Conservation (phyloP, 305 asterid species). For the Fraxinus greggii region DNA sequence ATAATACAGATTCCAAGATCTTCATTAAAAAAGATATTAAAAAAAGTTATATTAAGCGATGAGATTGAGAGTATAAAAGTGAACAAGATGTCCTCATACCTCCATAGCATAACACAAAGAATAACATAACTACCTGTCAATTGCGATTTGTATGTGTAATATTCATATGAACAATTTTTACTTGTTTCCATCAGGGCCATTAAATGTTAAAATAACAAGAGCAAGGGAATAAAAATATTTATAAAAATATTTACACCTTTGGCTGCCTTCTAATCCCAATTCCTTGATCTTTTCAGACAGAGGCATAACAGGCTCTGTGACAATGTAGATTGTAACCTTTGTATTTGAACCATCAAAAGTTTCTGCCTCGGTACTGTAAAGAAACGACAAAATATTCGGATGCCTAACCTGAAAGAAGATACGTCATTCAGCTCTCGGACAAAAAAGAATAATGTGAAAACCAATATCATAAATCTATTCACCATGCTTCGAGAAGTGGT, state of each 20-base stretch:
- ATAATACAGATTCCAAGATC: conserved; percentile 2
- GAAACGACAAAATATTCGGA: conserved; percentile 94
- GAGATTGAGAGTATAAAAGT: not conserved
- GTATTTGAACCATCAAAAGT: conserved; percentile 68
- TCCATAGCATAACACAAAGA: not conserved
- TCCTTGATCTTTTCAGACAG: conserved; percentile 93
- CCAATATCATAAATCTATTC: conserved; percentile 14
- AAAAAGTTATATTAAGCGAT: not conserved
- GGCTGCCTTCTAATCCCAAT: conserved; percentile 81
- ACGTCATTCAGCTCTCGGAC: conserved; percentile 26
- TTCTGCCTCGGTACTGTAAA: conserved; percentile 95
- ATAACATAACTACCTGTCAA: not conserved
- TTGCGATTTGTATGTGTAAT: not conserved
- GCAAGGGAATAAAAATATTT: conserved; percentile 18
- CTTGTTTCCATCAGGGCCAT: not conserved
- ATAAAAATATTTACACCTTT: conserved; percentile 53
- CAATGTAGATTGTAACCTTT: conserved; percentile 83
- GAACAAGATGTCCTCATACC: not conserved
- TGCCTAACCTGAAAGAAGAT: conserved; percentile 83
- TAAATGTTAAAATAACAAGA: conserved; percentile 20
- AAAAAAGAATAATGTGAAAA: conserved; percentile 16
- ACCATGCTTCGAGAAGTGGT: conserved; percentile 4
- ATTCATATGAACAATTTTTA: not conserved
- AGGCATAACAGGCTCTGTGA: conserved; percentile 97
- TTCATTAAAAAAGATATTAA: not conserved